Conservation (phyloP, 2,329 filamentous ascomycete species). For the Colletotrichum brevisporum region DNA sequence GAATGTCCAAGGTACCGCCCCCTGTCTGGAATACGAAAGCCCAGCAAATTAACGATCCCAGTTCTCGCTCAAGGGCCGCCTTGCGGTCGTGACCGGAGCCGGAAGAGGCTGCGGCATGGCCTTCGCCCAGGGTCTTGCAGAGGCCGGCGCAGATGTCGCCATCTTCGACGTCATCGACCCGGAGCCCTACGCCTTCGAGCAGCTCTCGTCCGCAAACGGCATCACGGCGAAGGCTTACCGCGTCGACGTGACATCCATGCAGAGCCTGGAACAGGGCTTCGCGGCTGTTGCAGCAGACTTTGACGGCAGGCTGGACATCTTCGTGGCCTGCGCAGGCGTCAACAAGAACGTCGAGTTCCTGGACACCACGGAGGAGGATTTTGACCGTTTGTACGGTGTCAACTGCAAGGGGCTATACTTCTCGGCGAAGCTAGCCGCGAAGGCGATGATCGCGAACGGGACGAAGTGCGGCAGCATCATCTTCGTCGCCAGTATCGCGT, state of each 20-base stretch:
- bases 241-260: constrained; percentile 21
- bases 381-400: constrained; percentile 28
- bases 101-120: constrained; percentile 60
- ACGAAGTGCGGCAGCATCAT: constrained; percentile 67
- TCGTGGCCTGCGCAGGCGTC: constrained; percentile 53
- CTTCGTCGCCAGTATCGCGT: constrained; percentile 67
- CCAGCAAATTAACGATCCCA: constrained; percentile 37
- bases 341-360: constrained; percentile 43
- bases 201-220: neutral
- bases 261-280: constrained; percentile 21
- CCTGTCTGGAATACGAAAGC: neutral
- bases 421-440: constrained; percentile 62
- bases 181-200: constrained; percentile 15
- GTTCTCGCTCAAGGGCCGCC: constrained; percentile 65
- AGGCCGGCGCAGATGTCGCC: constrained; percentile 32
- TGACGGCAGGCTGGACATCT: constrained; percentile 49
- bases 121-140: constrained; percentile 32
- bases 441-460: constrained; percentile 65
- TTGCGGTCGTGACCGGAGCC: constrained; percentile 61
- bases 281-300: constrained; percentile 45
- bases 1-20: neutral
- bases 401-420: constrained; percentile 48
- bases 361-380: constrained; percentile 28
- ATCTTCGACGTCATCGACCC: constrained; percentile 35
- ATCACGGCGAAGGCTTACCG: constrained; percentile 15